A percentile compares a stretch with the other conserved stretches of the same genome.
phyloP scores from a whole-genome alignment of 1,284 basidiomycete species.

The Fomitopsis schrenkii region DNA sequence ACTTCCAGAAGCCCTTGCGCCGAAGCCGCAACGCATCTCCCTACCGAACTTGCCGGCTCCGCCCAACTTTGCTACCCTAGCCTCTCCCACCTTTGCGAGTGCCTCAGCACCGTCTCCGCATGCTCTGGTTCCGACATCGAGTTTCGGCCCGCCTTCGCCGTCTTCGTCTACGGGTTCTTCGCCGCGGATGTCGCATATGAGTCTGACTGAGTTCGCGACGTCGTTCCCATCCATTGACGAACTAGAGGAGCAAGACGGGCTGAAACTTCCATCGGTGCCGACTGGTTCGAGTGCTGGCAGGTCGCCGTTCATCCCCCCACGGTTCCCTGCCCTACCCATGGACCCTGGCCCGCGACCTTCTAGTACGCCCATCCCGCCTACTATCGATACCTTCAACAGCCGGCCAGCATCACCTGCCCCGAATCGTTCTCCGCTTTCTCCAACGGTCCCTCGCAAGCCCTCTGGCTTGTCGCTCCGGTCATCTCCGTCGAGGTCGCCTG shows the following conservation, averaged over 20 bases:
- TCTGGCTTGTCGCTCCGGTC: slow-evolving; percentile 38
- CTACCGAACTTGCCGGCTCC: slow-evolving; percentile 25
- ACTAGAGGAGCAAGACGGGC: slow-evolving; percentile 51
- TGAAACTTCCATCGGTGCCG: slow-evolving; percentile 46
- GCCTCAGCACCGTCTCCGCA: slow-evolving; percentile 38
- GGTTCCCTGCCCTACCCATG: slow-evolving; percentile 47
- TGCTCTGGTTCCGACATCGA: slow-evolving; percentile 60
- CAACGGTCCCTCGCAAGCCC: slow-evolving; percentile 40
- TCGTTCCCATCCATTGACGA: slow-evolving; percentile 74
- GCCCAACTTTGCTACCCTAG: slow-evolving; percentile 11
- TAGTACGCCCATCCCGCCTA: slow-evolving; percentile 67
- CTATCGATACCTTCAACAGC: slow-evolving; percentile 51
- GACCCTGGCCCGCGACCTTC: slow-evolving; percentile 58
- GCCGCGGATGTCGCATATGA: slow-evolving; percentile 32
- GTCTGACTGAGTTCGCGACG: slow-evolving; percentile 51
- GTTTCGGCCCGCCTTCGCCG: slow-evolving; percentile 70
- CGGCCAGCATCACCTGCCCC: slow-evolving; percentile 55
- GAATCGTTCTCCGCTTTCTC: slow-evolving; percentile 30
- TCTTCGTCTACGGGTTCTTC: slow-evolving; percentile 46
- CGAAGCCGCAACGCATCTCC: slow-evolving; percentile 19
- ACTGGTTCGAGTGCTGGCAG: slow-evolving; percentile 24
- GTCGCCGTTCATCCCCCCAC: slow-evolving; percentile 16
- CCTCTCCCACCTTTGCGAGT: slow-evolving; percentile 22
- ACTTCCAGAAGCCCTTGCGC: slow-evolving; percentile 8
- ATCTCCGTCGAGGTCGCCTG: slow-evolving; percentile 23